phyloP scores from a whole-genome alignment of 345 rosid species.

The Aurinia saxatilis region DNA sequence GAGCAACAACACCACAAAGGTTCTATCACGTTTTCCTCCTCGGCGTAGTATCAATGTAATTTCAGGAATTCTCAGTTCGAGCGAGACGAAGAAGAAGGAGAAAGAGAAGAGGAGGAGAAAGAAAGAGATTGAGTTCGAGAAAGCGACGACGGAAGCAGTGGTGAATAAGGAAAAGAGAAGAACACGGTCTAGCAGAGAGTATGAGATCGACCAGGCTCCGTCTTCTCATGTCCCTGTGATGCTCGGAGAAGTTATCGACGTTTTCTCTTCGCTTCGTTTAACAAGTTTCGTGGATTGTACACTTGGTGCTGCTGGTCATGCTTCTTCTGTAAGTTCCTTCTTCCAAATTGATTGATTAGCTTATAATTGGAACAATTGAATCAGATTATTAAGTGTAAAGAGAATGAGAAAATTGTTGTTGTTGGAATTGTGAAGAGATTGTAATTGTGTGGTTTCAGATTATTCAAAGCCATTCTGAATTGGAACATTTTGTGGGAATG shows the following conservation, averaged over 20 bases:
- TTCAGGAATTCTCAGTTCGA: conserved; percentile 18
- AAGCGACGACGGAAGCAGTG: conserved; percentile 20
- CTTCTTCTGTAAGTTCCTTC: conserved; percentile 57
- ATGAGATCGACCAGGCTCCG: conserved; percentile 23
- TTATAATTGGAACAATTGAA: background rate
- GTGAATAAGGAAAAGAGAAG: conserved; percentile 55
- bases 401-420: too few species aligned
- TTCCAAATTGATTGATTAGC: background rate
- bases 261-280: conserved; percentile 50
- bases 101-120: conserved; percentile 24
- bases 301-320: conserved; percentile 89
- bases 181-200: conserved; percentile 70
- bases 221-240: conserved; percentile 69
- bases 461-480: conserved; percentile 58
- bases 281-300: conserved; percentile 82
- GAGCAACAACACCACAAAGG: background rate
- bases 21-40: conserved; percentile 5
- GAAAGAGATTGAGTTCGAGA: conserved; percentile 11
- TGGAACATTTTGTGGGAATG: conserved; percentile 62
- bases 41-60: conserved; percentile 20
- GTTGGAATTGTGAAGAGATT: background rate
- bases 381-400: background rate
- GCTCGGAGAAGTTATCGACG: conserved; percentile 79
- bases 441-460: conserved; percentile 37
- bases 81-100: conserved; percentile 28